A percentile compares a stretch with the other conserved stretches of the same genome.
These are phyloP conservation scores for Fistulifera solaris DNA, from an alignment of 108 stramenopile species.

Conservation along the genomic window DNA sequence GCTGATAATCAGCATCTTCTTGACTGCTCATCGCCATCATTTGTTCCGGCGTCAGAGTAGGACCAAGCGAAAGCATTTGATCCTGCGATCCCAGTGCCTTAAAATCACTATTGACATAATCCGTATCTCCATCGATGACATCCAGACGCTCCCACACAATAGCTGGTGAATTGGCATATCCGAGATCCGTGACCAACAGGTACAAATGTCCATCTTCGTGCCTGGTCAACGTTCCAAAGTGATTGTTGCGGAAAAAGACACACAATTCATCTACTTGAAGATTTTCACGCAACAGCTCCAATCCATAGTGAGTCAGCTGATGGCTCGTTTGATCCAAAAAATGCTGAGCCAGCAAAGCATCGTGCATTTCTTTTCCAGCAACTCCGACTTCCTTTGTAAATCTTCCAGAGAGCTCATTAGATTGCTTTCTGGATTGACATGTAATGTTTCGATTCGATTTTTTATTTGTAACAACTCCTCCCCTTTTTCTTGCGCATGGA, in stretches of 20 bases:
- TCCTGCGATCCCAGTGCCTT: conserved; percentile 15
- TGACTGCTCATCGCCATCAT: conserved; percentile 40
- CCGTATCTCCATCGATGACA: conserved; percentile 83
- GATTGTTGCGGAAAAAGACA: conserved; percentile 97
- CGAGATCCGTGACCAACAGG: conserved; percentile 90
- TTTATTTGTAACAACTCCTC: conserved; percentile 7
- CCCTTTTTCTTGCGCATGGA: conserved; percentile 56
- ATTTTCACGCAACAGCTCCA: conserved; percentile 60
- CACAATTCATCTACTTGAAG: conserved; percentile 61
- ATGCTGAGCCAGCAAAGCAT: conserved; percentile 34
- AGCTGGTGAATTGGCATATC: conserved; percentile 69
- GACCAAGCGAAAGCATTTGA: conserved; percentile 20
- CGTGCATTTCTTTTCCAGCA: conserved; percentile 24
- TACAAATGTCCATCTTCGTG: conserved; percentile 53
- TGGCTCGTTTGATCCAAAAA: conserved; percentile 68
- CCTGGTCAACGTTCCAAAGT: conserved; percentile 89
- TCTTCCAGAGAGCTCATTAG: background rate
- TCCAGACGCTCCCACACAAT: conserved; percentile 90
- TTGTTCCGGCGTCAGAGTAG: conserved; percentile 37
- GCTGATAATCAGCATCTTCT: conserved; percentile 55
- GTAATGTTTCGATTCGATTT: too few relatives aligned
- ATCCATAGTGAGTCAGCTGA: conserved; percentile 87
- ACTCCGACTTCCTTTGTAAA: conserved; percentile 9
- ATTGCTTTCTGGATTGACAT: background rate
- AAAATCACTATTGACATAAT: conserved; percentile 52